Evolutionary conservation across 1,284 basidiomycete genomes (phyloP), one percentile per base, ranked within the genome.

Genomic region (Papiliotrema terrestris): DNA sequence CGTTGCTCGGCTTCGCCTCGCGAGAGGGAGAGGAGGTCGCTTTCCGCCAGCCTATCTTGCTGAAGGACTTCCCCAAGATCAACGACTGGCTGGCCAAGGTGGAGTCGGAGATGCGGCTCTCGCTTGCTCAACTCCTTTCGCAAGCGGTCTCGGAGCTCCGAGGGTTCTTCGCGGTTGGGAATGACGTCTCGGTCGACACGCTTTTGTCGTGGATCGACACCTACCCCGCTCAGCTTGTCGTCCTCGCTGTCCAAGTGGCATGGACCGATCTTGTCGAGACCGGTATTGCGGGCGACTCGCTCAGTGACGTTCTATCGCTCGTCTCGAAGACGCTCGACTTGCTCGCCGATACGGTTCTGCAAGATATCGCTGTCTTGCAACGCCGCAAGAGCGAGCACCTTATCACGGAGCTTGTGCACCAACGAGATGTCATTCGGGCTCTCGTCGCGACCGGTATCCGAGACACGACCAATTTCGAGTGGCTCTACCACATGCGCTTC

Each of bases 401-500:
- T 63, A 98, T 99, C 78, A 98, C 95, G 1, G 96, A 99, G 76
- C 85, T 98, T 3, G 96, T 98, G 11, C 96, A 98, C 73, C 93
- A 98, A 74, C 84, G 95, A 61, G 95, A 98, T 75, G 93, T 98
- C 42, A 88, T 88, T 42, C 88, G 95, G 17, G 78, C 83, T 11
- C 85, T 98, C 51, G 83, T 91, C 50, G 80, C 84, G 53, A 83
- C 87, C 63, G 77, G 80, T n/a, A 82, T 89, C 11, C 61, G 78
- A 1, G 85, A 88, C 58, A 78, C 83, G 56, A 85, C 84, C 62
- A 83, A 83, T 54, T 99, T 98, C 74, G 83, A 85, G 6, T 98
- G 96, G 96, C 80, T 98, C 11, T 96, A 92, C 65, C 94, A 98
- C 73, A 98, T 99, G 95, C 89, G 96, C 8, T 99, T 94, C 80